Evolutionary conservation across 495 filamentous ascomycete genomes (phyloP), one percentile per base, ranked within the genome.

Genomic region (Tricharina praecox): DNA sequence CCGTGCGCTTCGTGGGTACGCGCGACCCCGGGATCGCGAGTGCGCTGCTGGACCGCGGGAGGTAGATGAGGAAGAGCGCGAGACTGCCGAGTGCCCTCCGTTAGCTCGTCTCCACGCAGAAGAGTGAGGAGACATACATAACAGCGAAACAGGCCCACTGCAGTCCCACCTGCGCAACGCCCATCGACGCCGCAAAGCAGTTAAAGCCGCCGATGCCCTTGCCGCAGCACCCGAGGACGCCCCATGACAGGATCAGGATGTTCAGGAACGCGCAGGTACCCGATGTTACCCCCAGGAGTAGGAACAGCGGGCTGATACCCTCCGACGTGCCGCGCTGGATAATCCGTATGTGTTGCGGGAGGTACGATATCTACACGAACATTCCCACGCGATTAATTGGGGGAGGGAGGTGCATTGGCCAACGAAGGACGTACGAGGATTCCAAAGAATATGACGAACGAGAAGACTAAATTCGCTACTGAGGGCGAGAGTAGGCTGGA

Each of bases 301-400:
- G 74, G 56, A 93, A 97, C 57, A 84, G 83, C 2, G 90, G 88
- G 23, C 85, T 93, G 44, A 97, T 88, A 38, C 90, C 90, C 65
- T 87, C 85, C n/a, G 92, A 93, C 37, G 82, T 87, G 41, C 80
- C 76, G 26, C 85, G 76, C 34, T 71, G 64, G 53, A 93, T 82
- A 67, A 97, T 96, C 50, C 87, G 83, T 61, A 78, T 69, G 63
- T 96, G 90, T 62, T 97, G 90, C 1, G 90, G 92, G 23, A 94
- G 74, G 64, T 97, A 97, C 49, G 88, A 95, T 49, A 58, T 33
- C 20, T 48, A 25, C 3, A n/a, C n/a, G n/a, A 24, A 28, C 8
- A 8, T 34, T 4, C 23, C 20, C 20, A 34, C 11, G 18, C 9
- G 43, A 2, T 46, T 46, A 43, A 9, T 23, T 38, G 34, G 21